Percentiles rank a stretch among this genome's conserved stretches.
Evolutionary conservation across 345 rosid genomes (phyloP).

Genomic region (Lenwebbia sp.): DNA sequence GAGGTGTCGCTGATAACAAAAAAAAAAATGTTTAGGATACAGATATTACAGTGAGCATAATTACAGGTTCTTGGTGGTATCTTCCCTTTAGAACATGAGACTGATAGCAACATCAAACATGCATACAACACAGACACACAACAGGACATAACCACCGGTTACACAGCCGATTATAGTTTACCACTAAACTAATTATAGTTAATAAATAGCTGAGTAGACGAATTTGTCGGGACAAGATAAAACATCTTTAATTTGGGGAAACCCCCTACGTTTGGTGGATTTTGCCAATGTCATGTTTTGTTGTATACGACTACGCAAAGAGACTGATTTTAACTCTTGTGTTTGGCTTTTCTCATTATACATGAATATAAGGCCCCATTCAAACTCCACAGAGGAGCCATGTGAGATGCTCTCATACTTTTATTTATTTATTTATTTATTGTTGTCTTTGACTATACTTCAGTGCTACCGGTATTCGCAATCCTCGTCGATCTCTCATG

Average conservation of each 20-base stretch:
- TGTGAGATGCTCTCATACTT: accelerated
- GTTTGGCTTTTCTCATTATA: background rate
- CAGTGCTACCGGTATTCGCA: background rate
- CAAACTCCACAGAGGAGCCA: background rate
- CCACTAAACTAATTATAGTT: too few relatives aligned
- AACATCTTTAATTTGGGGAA: too few relatives aligned
- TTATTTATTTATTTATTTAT: background rate
- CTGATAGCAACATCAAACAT: background rate
- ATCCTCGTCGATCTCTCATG: background rate
- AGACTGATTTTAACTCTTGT: background rate
- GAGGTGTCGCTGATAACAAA: background rate
- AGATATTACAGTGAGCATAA: too few relatives aligned
- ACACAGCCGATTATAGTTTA: too few relatives aligned
- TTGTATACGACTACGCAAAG: background rate
- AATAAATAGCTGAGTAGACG: too few relatives aligned
- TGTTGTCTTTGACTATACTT: background rate
- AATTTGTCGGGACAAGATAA: too few relatives aligned
- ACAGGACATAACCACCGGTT: background rate
- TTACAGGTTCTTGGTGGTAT: background rate
- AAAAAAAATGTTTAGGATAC: background rate
- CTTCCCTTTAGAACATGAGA: accelerated
- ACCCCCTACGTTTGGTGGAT: too few relatives aligned
- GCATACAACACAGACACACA: background rate
- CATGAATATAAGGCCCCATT: background rate
- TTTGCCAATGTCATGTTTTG: too few relatives aligned